These are phyloP conservation scores for Syzygium grande DNA, from an alignment of 345 rosid genomes.

Conservation along the genomic window DNA sequence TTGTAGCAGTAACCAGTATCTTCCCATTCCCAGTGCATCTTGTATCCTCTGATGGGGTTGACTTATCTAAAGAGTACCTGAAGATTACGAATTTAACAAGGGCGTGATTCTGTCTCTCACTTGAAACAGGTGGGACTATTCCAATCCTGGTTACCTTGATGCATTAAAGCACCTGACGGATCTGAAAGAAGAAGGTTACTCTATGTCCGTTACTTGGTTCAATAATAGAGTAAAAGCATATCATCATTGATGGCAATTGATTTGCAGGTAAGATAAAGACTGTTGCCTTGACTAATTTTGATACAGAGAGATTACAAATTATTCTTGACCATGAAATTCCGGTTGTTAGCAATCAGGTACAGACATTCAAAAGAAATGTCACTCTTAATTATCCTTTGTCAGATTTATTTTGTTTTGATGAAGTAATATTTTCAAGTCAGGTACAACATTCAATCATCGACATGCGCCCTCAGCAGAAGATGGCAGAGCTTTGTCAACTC, in stretches of 20 bases:
- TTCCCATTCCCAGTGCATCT: neutral
- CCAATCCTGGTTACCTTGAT: constrained; percentile 83
- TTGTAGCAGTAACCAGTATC: neutral
- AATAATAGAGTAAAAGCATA: neutral
- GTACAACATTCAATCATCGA: constrained; percentile 96
- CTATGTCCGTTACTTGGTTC: neutral
- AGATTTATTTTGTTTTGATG: neutral
- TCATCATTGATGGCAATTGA: neutral
- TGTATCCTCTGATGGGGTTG: neutral
- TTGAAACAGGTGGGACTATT: constrained; percentile 83
- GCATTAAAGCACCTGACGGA: constrained; percentile 82
- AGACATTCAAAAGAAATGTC: neutral
- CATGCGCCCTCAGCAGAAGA: constrained; percentile 92
- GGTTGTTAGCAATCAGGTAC: constrained; percentile 94
- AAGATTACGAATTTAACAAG: neutral
- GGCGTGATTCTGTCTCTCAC: neutral
- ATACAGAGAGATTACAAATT: constrained; percentile 73
- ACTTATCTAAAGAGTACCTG: neutral
- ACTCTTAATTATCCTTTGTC: neutral
- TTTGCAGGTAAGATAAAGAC: constrained; percentile 83
- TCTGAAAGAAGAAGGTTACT: constrained; percentile 79
- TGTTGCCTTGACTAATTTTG: constrained; percentile 90
- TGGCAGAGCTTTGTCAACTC: constrained; percentile 90
- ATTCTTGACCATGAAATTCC: constrained; percentile 87
- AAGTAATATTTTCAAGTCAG: constrained; percentile 19